Percentiles rank a stretch among this genome's conserved stretches.
Conservation (phyloP, 768 basidiomycete genomes). For the Trametes cingulata region DNA sequence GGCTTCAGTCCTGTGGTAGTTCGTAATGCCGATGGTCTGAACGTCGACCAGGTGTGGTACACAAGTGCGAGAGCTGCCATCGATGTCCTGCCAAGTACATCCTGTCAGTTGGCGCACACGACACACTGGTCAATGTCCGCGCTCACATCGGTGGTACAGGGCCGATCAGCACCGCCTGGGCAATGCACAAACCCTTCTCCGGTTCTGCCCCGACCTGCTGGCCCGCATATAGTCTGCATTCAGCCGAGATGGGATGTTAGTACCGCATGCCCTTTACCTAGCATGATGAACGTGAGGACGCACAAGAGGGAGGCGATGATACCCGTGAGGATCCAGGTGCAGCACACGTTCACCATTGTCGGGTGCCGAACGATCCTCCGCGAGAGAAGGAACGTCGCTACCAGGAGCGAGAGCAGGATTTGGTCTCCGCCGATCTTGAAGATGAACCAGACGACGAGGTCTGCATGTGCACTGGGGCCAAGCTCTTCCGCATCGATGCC, state of each 20-base stretch:
- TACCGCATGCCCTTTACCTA: no score
- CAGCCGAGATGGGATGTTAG: no score
- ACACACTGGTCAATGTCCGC: neutral
- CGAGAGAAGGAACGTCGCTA: slow-evolving; percentile 45
- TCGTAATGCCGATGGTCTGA: neutral
- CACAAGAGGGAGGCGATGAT: slow-evolving; percentile 46
- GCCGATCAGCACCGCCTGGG: slow-evolving; percentile 43
- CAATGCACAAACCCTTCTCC: slow-evolving; percentile 40
- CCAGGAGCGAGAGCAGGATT: slow-evolving; percentile 45
- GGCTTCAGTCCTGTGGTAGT: neutral
- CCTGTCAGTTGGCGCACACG: no score
- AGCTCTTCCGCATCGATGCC: slow-evolving; percentile 29
- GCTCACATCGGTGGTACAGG: slow-evolving; percentile 26
- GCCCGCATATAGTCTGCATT: slow-evolving; percentile 41
- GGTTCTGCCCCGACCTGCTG: slow-evolving; percentile 40
- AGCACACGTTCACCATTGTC: slow-evolving; percentile 47
- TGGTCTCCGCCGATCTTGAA: slow-evolving; percentile 50
- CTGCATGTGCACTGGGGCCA: slow-evolving; percentile 27
- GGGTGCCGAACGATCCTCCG: slow-evolving; percentile 41
- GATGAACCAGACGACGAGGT: slow-evolving; percentile 44
- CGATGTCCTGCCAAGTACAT: slow-evolving; percentile 12
- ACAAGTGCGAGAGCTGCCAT: slow-evolving; percentile 18
- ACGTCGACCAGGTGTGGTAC: slow-evolving; percentile 17
- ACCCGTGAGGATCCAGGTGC: slow-evolving; percentile 50
- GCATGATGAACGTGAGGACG: no score